These are phyloP conservation scores for Adansonia gregorii DNA, from an alignment of 441 rosid genomes.

Conservation along the genomic window DNA sequence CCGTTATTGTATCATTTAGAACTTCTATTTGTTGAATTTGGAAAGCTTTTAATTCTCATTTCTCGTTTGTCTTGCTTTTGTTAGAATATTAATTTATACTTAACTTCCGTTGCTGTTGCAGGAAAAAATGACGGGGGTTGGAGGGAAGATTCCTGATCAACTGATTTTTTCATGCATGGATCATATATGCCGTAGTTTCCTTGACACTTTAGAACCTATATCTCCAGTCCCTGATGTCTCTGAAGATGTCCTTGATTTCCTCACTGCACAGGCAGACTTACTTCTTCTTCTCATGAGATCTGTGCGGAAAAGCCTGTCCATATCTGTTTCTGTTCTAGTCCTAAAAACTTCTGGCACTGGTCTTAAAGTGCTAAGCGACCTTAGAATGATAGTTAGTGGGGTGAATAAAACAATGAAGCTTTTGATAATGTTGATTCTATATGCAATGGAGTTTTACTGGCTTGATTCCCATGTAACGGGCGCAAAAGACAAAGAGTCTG, in stretches of 20 bases:
- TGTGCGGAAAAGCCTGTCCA: conserved; percentile 42
- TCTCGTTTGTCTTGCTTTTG: conserved; percentile 6
- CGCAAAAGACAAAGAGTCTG: conserved; percentile 42
- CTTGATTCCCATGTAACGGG: conserved; percentile 36
- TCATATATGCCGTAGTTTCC: conserved; percentile 49
- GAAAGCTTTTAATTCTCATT: not conserved
- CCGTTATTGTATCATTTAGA: not conserved
- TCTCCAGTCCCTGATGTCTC: conserved; percentile 53
- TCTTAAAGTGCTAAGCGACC: conserved; percentile 63
- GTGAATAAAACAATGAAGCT: conserved; percentile 57
- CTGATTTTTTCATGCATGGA: conserved; percentile 58
- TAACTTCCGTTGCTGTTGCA: conserved; percentile 47
- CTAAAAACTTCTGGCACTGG: conserved; percentile 64
- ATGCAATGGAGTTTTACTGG: conserved; percentile 51
- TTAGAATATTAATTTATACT: conserved; percentile 24
- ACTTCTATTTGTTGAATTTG: not conserved
- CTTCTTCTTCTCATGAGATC: conserved; percentile 66
- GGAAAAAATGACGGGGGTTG: conserved; percentile 42
- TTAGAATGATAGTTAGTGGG: conserved; percentile 48
- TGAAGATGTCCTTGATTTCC: conserved; percentile 56
- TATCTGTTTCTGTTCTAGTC: conserved; percentile 53
- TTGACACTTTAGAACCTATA: conserved; percentile 48
- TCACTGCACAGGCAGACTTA: conserved; percentile 70
- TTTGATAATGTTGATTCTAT: conserved; percentile 65
- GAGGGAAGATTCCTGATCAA: conserved; percentile 52